These are phyloP conservation scores for Phycomyces nitens DNA, from an alignment of 192 early-diverging fungal species.

Conservation along the genomic window DNA sequence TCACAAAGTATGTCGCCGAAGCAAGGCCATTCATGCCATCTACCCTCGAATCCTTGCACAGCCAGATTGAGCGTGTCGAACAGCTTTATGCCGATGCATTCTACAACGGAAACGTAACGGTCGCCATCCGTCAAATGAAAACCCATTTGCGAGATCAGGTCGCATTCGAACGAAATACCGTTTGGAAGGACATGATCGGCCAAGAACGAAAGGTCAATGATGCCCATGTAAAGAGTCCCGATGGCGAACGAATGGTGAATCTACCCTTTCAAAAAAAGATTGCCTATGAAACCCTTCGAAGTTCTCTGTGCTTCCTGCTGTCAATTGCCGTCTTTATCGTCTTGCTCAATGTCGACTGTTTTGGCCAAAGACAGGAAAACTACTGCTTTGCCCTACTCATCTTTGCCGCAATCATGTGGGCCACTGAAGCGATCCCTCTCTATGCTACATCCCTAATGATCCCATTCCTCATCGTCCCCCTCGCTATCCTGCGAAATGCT, in stretches of 20 bases:
- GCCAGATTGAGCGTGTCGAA: slow-evolving; percentile 49
- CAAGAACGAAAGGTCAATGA: slow-evolving; percentile 48
- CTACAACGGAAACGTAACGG: slow-evolving; percentile 45
- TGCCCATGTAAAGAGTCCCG: slow-evolving; percentile 22
- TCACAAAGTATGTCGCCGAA: slow-evolving; percentile 48
- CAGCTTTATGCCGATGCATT: slow-evolving; percentile 60
- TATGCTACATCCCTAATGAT: slow-evolving; percentile 69
- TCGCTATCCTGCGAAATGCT: slow-evolving; percentile 58
- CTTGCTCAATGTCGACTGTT: slow-evolving; percentile 56
- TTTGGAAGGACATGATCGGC: slow-evolving; percentile 72
- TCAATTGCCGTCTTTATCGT: slow-evolving; percentile 56
- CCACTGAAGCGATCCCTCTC: slow-evolving; percentile 72
- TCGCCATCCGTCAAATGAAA: slow-evolving; percentile 54
- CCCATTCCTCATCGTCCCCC: slow-evolving; percentile 60
- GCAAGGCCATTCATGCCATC: slow-evolving; percentile 53
- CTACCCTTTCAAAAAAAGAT: slow-evolving; percentile 20
- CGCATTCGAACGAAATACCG: slow-evolving; percentile 66
- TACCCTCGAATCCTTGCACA: slow-evolving; percentile 43
- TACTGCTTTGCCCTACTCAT: slow-evolving; percentile 87
- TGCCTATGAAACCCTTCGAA: slow-evolving; percentile 14
- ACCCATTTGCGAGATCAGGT: slow-evolving; percentile 57
- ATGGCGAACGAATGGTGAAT: too few relatives aligned
- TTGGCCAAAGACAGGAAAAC: slow-evolving; percentile 69
- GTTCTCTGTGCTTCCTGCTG: slow-evolving; percentile 35
- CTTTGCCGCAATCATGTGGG: slow-evolving; percentile 82